These are phyloP conservation scores for Gyromitra esculenta DNA, from an alignment of 2,329 filamentous ascomycete genomes.

Conservation along the genomic window DNA sequence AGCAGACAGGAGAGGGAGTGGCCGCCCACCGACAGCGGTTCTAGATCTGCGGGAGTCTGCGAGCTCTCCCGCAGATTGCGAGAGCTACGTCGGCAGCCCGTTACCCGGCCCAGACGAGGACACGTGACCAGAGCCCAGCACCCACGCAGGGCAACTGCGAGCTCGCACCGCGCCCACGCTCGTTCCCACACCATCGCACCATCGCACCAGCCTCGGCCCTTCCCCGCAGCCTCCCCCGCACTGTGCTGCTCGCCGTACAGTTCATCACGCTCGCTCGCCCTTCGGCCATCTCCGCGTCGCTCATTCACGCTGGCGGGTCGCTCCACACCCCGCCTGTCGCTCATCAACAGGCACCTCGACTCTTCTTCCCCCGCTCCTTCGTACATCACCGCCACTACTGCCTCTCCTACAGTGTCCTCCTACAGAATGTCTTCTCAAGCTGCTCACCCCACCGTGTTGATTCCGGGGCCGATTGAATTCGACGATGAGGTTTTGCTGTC, in stretches of 20 bases:
- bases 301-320: constrained; percentile 39
- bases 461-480: constrained; percentile 97
- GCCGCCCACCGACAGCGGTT: too few species aligned
- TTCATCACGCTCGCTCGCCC: not conserved
- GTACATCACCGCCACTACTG: constrained; percentile 14
- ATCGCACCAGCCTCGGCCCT: constrained; percentile 1
- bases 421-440: constrained; percentile 53
- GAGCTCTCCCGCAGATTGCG: not conserved
- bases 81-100: constrained; percentile 10
- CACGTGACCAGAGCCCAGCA: not conserved
- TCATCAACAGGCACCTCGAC: constrained; percentile 39
- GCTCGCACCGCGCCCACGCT: not conserved
- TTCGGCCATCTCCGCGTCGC: not conserved
- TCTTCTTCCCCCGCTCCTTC: constrained; percentile 4
- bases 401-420: constrained; percentile 12
- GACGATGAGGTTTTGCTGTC: constrained; percentile 95
- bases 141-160: too few species aligned
- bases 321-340: constrained; percentile 45
- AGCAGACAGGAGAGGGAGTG: not conserved
- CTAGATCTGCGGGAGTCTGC: not conserved
- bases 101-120: constrained; percentile 28
- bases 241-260: not conserved
- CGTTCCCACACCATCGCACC: not conserved
- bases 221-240: not conserved
- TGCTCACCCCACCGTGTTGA: constrained; percentile 78